Evolutionary conservation across 257 asterid genomes (phyloP), one percentile per base, ranked within the genome.

Genomic region (Gardenia jasminoides): DNA sequence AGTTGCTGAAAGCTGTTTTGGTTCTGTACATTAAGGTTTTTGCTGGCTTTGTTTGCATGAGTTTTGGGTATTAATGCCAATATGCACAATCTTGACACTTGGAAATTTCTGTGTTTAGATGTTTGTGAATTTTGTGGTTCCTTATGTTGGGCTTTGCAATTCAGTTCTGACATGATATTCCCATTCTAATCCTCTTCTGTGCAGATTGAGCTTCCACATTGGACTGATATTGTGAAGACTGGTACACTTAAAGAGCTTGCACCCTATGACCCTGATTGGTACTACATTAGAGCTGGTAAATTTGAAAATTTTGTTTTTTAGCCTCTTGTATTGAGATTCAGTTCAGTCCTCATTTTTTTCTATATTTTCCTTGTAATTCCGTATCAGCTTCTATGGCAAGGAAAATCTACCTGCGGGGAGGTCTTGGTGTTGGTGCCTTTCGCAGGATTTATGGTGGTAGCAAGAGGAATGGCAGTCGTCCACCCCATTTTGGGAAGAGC

Each of bases 241-340:
- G 98, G 93, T 47, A 92, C 83, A 62, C 87, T 89, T 79, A 94
- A 94, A 78, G 98, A 92, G 78, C 97, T 92, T 78, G 97, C 98
- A 16, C 97, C 98, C 0, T 94, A 94, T 67, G 98, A 94, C 82
- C 93, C 97, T 10, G 98, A 94, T 84, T 94, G 98, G 98, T 94
- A 92, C 88, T 94, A 89, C 82, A 89, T 92, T 70, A 85, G 98
- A 82, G 98, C 98, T 39, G 98, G 98, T 94, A 86, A 81, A 77
- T 44, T 20, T 56, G 22, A 46, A 22, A 19, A 30, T 28, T 39
- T 12, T 41, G 7, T 54, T 56, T 48, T 26, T n/a, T 16, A 10
- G n/a, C 28, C 44, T 3, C 17, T 36, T 28, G 11, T 48, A 11
- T 43, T 50, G 9, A 12, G 66, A 61, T 50, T 47, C 54, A 39